phyloP scores from a whole-genome alignment of 2,329 filamentous ascomycete species.

The Fusarium dlaminii region DNA sequence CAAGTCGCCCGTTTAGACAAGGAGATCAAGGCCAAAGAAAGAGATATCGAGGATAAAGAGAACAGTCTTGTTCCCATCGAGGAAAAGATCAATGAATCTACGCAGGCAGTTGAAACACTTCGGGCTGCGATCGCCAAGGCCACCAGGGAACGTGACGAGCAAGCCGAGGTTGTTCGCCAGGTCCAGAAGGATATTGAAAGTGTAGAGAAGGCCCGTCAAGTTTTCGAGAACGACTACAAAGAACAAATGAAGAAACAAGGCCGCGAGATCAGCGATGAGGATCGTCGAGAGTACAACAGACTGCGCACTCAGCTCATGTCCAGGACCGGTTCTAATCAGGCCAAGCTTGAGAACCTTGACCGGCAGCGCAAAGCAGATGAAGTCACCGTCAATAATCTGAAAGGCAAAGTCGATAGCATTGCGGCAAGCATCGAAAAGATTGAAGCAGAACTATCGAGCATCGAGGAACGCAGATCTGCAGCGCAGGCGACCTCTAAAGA shows the following conservation, averaged over 20 bases:
- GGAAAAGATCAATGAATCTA: conserved; percentile 87
- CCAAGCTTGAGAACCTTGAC: conserved; percentile 84
- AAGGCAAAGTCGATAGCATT: conserved; percentile 84
- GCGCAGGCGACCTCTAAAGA: conserved; percentile 72
- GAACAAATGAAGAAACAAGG: conserved; percentile 88
- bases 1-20: conserved; percentile 86
- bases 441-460: conserved; percentile 73
- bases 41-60: conserved; percentile 85
- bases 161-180: conserved; percentile 74
- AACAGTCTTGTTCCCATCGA: conserved; percentile 89
- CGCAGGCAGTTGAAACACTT: conserved; percentile 73
- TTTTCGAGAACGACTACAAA: conserved; percentile 89
- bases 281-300: conserved; percentile 88
- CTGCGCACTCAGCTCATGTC: conserved; percentile 87
- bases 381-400: conserved; percentile 88
- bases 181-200: conserved; percentile 81
- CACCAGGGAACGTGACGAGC: conserved; percentile 78
- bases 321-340: conserved; percentile 81
- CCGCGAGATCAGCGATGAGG: conserved; percentile 82
- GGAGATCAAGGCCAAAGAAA: conserved; percentile 85
- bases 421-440: conserved; percentile 79
- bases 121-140: conserved; percentile 75
- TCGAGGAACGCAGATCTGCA: conserved; percentile 73
- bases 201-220: conserved; percentile 88
- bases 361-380: conserved; percentile 92